Base-by-base conservation (phyloP, 371 early-diverging fungal genomes). In the Rhizopus delemar region DNA sequence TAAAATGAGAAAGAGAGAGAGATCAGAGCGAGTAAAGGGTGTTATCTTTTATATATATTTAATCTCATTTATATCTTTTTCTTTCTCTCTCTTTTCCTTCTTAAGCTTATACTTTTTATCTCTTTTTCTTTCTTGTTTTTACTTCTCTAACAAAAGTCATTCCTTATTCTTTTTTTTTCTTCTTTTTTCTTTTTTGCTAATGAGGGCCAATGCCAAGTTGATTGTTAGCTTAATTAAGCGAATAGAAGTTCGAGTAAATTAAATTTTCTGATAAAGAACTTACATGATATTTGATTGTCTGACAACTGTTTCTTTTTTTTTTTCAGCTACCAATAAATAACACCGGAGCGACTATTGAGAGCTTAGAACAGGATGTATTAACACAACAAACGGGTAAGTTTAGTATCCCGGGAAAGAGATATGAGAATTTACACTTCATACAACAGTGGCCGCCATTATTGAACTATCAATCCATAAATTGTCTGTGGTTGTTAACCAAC, bases 321-420 rank as follows among this genome's bases (percentile, higher is more conserved):
- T 5, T 5, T 29, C 48, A 87, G 87, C 68, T 87, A 39, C 87
- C 89, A 16, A 76, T 75, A 34, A 83, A 87, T 59, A 83, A 70
- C 48, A 31, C 63, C 3, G 83, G 86, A 11, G 69, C 75, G 53
- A 66, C 74, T 35, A 67, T 87, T 22, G 86, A 87, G 52, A 69
- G 64, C 36, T 66, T 87, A 58, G 86, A 87, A 56, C 71, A 80
- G 53, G 87, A 89, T 73, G 83, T 86, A 53, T 69, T 85, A 33
- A 78, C 86, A 53, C 82, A 85, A 62, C 87, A 87, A 60, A 86
- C 84, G 53, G 80, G 75, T 68, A 48, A 12, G 39, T 35, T 8
- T n/a, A 8, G 9, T 32, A 29, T n/a, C 12, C 12, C 8, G 41
- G 22, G 41, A 32, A 41, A 43, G 39, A 58, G 53, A 45, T 31